Percentiles rank a stretch among this genome's conserved stretches.
phyloP scores from a whole-genome alignment of 1,284 basidiomycete genomes.

The Salmacisia buchloeana region DNA sequence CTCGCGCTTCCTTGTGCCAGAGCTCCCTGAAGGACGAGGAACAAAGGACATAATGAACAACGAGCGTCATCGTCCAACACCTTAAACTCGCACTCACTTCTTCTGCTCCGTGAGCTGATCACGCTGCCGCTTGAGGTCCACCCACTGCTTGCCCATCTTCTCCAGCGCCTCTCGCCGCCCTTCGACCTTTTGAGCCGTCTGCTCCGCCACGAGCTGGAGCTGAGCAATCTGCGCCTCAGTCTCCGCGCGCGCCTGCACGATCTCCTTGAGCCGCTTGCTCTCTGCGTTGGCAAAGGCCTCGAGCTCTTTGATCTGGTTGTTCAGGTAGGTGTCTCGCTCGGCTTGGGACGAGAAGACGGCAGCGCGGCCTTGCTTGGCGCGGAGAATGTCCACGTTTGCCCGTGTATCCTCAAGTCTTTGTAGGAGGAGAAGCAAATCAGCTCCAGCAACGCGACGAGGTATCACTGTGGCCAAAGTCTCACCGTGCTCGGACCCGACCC shows the following conservation, averaged over 20 bases:
- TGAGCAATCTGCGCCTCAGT: conserved; percentile 64
- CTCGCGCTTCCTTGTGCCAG: conserved; percentile 67
- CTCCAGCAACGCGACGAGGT: background rate
- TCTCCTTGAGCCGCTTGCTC: conserved; percentile 23
- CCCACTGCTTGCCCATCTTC: conserved; percentile 25
- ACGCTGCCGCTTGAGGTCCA: conserved; percentile 47
- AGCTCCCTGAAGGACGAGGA: conserved; percentile 52
- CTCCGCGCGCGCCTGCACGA: conserved; percentile 21
- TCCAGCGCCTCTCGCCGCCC: conserved; percentile 53
- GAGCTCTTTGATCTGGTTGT: conserved; percentile 30
- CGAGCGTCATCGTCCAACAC: background rate
- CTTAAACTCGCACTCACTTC: conserved; percentile 27
- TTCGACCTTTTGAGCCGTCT: conserved; percentile 59
- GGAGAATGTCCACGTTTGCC: conserved; percentile 35
- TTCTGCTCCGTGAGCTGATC: conserved; percentile 41
- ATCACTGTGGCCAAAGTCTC: background rate
- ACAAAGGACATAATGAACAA: background rate
- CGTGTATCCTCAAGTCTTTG: conserved; percentile 28
- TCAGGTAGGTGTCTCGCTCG: conserved; percentile 42
- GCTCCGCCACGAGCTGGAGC: conserved; percentile 58
- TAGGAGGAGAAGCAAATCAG: background rate
- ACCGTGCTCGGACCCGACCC: conserved; percentile 18
- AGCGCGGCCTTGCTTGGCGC: conserved; percentile 43
- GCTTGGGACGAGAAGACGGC: conserved; percentile 35
- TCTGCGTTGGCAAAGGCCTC: conserved; percentile 24